Base-by-base conservation (phyloP, 108 stramenopile genomes). In the Discostella pseudostelligera region DNA sequence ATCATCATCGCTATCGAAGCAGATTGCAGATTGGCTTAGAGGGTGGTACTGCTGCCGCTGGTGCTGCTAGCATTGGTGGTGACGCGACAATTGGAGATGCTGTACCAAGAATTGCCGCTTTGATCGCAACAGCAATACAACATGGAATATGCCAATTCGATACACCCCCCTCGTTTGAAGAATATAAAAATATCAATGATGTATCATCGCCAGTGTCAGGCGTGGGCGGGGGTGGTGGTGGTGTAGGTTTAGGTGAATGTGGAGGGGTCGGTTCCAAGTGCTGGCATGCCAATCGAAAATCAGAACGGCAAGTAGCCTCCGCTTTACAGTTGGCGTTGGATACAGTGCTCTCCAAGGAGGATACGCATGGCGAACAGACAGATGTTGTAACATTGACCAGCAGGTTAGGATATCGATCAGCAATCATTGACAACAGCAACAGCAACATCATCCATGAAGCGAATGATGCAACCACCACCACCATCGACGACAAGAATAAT, bases 361-460 rank as follows among this genome's bases (percentile, higher is more conserved):
- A 61, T 24, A 32, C 40, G 13, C 65, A 26, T 53, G 8, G 35
- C 1, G 37, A 66, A 36, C 57, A 59, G 4, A 56, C 24, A 14
- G 21, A 12, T 14, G 42, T 44, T 11, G 48, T 87, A 0, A 82
- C 81, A 6, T 28, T 84, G 21, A 77, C 85, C 0, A 55, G 57
- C 22, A 65, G 85, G n/a, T 56, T 90, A 50, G 87, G 90, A 25
- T 91, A 91, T 82, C 83, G 90, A 44, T 67, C 70, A 3, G 59
- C 83, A 9, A 57, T 59, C 16, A 48, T 53, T 17, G 39, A 25
- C 17, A 8, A 16, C 19, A 29, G n/a, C 29, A 32, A 5, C 32
- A 32, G 5, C 32, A 32, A 4, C 32, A 32, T 5, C 5, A 4
- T 5, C 32, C 4, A 3, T 4, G 44, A 60, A 40, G 36, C 47